Percentiles rank a stretch among this genome's conserved stretches.
These are phyloP conservation scores for Sarcocystis neurona DNA, from an alignment of 169 alveolate species.

Conservation along the genomic window DNA sequence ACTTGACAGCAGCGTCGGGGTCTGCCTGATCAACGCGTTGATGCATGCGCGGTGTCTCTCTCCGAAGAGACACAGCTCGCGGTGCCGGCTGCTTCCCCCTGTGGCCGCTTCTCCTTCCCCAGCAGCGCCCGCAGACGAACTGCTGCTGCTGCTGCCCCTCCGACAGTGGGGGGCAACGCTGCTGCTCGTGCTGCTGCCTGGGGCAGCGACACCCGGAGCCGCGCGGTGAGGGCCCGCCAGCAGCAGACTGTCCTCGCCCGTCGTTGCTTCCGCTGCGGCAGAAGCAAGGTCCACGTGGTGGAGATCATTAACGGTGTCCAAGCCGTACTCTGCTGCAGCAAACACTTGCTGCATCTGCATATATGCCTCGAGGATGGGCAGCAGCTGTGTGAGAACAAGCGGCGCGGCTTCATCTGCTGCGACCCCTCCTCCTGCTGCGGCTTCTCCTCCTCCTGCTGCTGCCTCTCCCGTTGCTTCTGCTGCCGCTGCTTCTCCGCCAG, in stretches of 20 bases:
- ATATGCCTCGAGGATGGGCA: slow-evolving; percentile 60
- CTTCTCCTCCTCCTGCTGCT: not conserved
- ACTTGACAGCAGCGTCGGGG: slow-evolving; percentile 81
- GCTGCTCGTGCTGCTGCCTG: slow-evolving; percentile 18
- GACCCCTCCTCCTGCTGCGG: slow-evolving; percentile 23
- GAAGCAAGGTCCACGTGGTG: slow-evolving; percentile 23
- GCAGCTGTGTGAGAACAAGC: slow-evolving; percentile 44
- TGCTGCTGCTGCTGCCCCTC: not conserved
- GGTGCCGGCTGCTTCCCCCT: slow-evolving; percentile 52
- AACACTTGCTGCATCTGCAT: slow-evolving; percentile 39
- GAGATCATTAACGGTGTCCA: slow-evolving; percentile 1
- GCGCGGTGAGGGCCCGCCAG: slow-evolving; percentile 28
- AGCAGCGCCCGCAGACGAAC: not conserved
- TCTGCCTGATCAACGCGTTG: slow-evolving; percentile 80
- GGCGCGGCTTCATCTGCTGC: slow-evolving; percentile 44
- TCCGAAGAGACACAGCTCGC: slow-evolving; percentile 71
- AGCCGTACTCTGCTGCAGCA: slow-evolving; percentile 47
- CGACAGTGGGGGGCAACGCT: no score
- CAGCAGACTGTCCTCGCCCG: no score
- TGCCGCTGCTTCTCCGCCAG: slow-evolving; percentile 1
- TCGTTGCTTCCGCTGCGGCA: slow-evolving; percentile 8
- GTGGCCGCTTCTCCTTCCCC: slow-evolving; percentile 13
- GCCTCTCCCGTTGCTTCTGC: not conserved
- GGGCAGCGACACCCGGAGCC: slow-evolving; percentile 28
- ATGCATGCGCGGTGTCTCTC: slow-evolving; percentile 54